Conservation (phyloP, 1,284 basidiomycete genomes). For the Sporisorium scitamineum region DNA sequence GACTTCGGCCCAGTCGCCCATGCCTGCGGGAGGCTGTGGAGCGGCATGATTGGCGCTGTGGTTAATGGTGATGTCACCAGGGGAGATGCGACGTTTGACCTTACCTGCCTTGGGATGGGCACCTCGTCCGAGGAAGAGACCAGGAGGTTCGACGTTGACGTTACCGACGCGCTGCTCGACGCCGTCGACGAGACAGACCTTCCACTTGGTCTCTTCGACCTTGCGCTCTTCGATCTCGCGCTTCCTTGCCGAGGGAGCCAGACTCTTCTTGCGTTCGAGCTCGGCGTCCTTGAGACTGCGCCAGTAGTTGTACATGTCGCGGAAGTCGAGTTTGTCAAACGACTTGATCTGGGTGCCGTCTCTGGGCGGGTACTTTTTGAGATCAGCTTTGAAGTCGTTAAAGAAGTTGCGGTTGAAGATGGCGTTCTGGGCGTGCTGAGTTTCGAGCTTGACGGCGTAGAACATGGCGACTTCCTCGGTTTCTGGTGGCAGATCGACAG, state of each 20-base stretch:
- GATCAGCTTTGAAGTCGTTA: constrained; percentile 82
- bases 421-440: constrained; percentile 89
- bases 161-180: constrained; percentile 98
- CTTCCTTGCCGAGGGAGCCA: constrained; percentile 73
- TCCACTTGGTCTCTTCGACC: constrained; percentile 88
- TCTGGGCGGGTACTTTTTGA: constrained; percentile 82
- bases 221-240: constrained; percentile 83
- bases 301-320: constrained; percentile 92
- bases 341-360: constrained; percentile 82
- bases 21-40: constrained; percentile 62
- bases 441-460: constrained; percentile 91
- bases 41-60: constrained; percentile 64
- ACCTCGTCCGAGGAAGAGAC: constrained; percentile 95
- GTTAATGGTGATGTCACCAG: constrained; percentile 68
- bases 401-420: constrained; percentile 98
- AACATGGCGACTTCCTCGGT: constrained; percentile 98
- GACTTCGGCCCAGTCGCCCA: constrained; percentile 66
- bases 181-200: constrained; percentile 87
- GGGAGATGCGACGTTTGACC: constrained; percentile 79
- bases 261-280: constrained; percentile 89
- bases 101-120: constrained; percentile 98
- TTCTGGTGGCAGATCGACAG: constrained; percentile 82
- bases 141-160: constrained; percentile 97
- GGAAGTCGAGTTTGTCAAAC: constrained; percentile 90
- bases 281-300: constrained; percentile 76